phyloP scores from a whole-genome alignment of 2,329 filamentous ascomycete genomes.

The Chaetomium olivaceum region DNA sequence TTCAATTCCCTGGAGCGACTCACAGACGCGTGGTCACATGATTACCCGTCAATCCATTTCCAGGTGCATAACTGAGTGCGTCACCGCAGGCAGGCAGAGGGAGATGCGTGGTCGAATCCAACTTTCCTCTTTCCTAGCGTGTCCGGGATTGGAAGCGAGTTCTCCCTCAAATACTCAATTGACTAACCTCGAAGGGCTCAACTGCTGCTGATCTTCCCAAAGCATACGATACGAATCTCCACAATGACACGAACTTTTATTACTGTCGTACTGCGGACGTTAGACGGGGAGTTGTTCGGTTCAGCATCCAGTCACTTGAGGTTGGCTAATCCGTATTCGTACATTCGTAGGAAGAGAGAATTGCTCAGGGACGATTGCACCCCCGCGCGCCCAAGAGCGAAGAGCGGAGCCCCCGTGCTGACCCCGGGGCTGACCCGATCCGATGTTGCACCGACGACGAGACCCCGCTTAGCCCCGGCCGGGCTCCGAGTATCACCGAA shows the following conservation, averaged over 20 bases:
- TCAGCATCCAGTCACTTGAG: neutral
- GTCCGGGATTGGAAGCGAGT: neutral
- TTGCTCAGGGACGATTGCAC: neutral
- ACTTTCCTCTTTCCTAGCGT: neutral
- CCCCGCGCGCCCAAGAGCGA: neutral
- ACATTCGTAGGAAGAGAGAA: no score
- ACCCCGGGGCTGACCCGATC: conserved; percentile 1
- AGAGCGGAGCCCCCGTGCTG: conserved; percentile 2
- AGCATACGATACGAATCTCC: neutral
- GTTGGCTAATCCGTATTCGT: no score
- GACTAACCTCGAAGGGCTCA: neutral
- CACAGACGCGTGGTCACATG: conserved; percentile 31
- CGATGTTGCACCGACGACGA: conserved; percentile 15
- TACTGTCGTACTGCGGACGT: neutral
- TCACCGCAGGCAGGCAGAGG: no score
- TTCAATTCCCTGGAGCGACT: neutral
- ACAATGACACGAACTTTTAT: neutral
- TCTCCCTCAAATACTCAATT: no score
- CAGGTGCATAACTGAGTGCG: no score
- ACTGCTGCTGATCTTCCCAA: neutral
- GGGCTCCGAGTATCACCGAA: conserved; percentile 4
- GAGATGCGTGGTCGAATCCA: neutral
- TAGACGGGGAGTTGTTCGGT: neutral
- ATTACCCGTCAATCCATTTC: conserved; percentile 13
- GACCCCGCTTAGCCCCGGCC: conserved; percentile 1